Conservation (phyloP, 2,329 filamentous ascomycete genomes). For the Paraphaeosphaeria minitans region DNA sequence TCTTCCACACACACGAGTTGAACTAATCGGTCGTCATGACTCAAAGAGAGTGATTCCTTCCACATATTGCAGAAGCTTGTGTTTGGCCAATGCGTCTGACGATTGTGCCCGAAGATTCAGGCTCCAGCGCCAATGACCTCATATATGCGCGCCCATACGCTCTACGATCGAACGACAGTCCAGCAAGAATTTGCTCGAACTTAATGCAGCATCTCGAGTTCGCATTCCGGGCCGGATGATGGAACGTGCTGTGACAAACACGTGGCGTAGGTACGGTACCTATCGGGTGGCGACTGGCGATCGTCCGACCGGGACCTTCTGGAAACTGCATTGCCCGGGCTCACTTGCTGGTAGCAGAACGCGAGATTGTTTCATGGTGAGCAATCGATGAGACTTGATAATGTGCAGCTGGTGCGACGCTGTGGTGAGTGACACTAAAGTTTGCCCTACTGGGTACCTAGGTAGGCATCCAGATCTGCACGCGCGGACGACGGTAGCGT, state of each 20-base stretch:
- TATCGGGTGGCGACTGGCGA: not conserved
- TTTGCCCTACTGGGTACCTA: not conserved
- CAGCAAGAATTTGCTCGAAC: too few species aligned
- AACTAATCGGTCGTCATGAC: too few species aligned
- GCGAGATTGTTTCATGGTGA: not conserved
- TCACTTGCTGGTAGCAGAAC: not conserved
- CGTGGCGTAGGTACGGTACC: not conserved
- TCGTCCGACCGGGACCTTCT: not conserved
- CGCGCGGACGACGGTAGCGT: not conserved
- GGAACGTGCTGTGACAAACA: not conserved
- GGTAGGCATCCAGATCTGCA: not conserved
- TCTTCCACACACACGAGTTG: too few species aligned
- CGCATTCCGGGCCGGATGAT: not conserved
- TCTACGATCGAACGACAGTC: too few species aligned
- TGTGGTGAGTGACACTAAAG: not conserved
- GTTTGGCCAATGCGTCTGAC: too few species aligned
- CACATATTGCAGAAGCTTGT: too few species aligned
- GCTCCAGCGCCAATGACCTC: too few species aligned
- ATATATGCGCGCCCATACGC: too few species aligned
- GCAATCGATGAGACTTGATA: not conserved
- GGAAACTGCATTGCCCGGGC: not conserved
- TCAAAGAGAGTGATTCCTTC: too few species aligned
- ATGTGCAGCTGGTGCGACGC: not conserved
- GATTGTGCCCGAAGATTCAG: too few species aligned
- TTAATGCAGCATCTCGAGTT: too few species aligned